phyloP scores from a whole-genome alignment of 768 basidiomycete genomes.

The Lactarius evosmus region DNA sequence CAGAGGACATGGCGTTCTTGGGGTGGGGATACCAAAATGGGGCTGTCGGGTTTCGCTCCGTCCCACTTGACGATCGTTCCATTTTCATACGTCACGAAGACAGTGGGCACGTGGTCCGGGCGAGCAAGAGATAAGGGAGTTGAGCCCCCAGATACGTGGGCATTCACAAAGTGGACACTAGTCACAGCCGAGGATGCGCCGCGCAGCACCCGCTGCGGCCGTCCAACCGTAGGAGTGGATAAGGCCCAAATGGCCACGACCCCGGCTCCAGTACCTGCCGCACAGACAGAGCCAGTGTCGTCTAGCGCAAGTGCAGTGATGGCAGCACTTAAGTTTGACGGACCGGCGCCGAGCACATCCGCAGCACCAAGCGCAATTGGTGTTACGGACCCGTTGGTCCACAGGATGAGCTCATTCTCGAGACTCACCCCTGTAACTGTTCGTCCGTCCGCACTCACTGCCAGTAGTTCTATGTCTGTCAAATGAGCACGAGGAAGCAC shows the following conservation, averaged over 20 bases:
- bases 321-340: slow-evolving; percentile 46
- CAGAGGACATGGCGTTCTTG: slow-evolving; percentile 45
- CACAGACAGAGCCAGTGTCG: slow-evolving; percentile 56
- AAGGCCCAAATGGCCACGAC: slow-evolving; percentile 62
- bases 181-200: slow-evolving; percentile 46
- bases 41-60: slow-evolving; percentile 32
- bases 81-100: slow-evolving; percentile 47
- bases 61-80: slow-evolving; percentile 57
- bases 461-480: slow-evolving; percentile 80
- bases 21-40: slow-evolving; percentile 44
- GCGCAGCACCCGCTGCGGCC: slow-evolving; percentile 42
- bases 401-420: slow-evolving; percentile 73
- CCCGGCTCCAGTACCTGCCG: slow-evolving; percentile 70
- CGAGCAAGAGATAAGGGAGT: slow-evolving; percentile 27
- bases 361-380: slow-evolving; percentile 50
- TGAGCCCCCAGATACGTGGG: slow-evolving; percentile 24
- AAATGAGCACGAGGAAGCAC: slow-evolving; percentile 78
- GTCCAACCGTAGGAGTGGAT: slow-evolving; percentile 37
- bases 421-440: slow-evolving; percentile 69
- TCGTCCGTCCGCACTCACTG: slow-evolving; percentile 63
- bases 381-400: slow-evolving; percentile 48
- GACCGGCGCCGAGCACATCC: slow-evolving; percentile 47
- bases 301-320: slow-evolving; percentile 64
- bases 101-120: slow-evolving; percentile 27
- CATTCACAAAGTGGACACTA: slow-evolving; percentile 47